Evolutionary conservation across 495 filamentous ascomycete species (phyloP).

Genomic region (Astrothelium subdiscretum): DNA sequence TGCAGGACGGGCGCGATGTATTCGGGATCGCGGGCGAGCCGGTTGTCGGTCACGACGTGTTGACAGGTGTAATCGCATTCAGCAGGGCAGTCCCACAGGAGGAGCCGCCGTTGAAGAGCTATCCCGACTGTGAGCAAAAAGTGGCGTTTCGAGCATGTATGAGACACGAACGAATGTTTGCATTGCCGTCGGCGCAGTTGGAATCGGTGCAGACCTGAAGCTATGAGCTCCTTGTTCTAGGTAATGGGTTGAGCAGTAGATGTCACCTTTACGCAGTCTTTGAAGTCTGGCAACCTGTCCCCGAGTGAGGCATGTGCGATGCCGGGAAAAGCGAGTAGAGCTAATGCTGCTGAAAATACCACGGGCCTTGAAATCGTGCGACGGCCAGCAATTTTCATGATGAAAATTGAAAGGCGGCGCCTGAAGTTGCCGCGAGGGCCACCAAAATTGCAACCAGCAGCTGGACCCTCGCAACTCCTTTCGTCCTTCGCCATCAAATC

Average conservation of each 20-base stretch:
- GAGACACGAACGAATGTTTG: conserved; percentile 41
- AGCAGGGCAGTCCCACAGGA: conserved; percentile 69
- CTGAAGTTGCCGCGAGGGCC: not conserved
- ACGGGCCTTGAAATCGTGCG: not conserved
- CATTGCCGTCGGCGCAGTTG: conserved; percentile 53
- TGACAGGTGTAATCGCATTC: conserved; percentile 99
- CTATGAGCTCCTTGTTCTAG: conserved; percentile 1
- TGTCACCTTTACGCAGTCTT: conserved; percentile 80
- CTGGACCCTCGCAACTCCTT: not conserved
- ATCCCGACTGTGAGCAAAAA: conserved; percentile 3
- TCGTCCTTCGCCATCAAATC: not conserved
- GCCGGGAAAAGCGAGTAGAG: conserved; percentile 31
- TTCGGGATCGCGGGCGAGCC: conserved; percentile 52
- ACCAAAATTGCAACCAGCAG: not conserved
- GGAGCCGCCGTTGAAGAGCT: conserved; percentile 58
- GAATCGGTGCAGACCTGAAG: conserved; percentile 64
- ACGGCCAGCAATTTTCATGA: not conserved
- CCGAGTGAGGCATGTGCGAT: conserved; percentile 61
- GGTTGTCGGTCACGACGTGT: conserved; percentile 73
- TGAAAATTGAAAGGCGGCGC: not conserved
- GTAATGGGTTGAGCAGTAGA: not conserved
- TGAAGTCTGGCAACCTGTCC: conserved; percentile 82
- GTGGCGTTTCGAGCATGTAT: not conserved
- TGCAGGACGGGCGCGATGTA: conserved; percentile 62
- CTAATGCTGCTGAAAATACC: conserved; percentile 1